Percentiles rank a stretch among this genome's conserved stretches.
phyloP scores from a whole-genome alignment of 345 rosid genomes.

The Excoecaria agallocha region DNA sequence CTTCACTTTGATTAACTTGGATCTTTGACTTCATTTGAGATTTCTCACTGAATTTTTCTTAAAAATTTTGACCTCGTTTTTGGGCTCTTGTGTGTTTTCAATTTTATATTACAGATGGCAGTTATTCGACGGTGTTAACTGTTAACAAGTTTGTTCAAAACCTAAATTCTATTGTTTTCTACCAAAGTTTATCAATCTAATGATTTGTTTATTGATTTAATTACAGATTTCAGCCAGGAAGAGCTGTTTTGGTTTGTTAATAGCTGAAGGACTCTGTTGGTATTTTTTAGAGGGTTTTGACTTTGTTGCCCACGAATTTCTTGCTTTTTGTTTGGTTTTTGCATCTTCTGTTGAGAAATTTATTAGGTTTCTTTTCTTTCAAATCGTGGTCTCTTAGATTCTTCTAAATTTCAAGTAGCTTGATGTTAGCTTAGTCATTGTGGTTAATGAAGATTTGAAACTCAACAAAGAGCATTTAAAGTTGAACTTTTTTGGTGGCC shows the following conservation, averaged over 20 bases:
- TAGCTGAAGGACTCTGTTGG: conserved; percentile 32
- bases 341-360: conserved; percentile 25
- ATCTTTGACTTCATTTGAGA: not conserved
- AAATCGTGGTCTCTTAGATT: conserved; percentile 24
- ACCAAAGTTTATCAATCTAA: not conserved
- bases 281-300: conserved; percentile 28
- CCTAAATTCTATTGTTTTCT: not conserved
- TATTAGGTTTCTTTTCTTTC: conserved; percentile 19
- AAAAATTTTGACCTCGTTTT: not conserved
- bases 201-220: not conserved
- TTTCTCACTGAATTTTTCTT: not conserved
- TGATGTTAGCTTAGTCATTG: not conserved
- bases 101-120: not conserved
- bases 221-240: not conserved
- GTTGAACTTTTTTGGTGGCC: not conserved
- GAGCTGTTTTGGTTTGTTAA: not conserved
- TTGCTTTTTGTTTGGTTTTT: conserved; percentile 21
- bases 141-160: not conserved
- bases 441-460: conserved; percentile 1
- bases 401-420: not conserved
- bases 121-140: not conserved
- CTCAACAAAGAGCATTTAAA: not conserved
- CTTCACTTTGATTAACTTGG: not conserved
- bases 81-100: not conserved
- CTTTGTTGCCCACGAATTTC: conserved; percentile 26